Evolutionary conservation across 1,284 basidiomycete species (phyloP), one percentile per base, ranked within the genome.

Genomic region (Naganishia cerealis): DNA sequence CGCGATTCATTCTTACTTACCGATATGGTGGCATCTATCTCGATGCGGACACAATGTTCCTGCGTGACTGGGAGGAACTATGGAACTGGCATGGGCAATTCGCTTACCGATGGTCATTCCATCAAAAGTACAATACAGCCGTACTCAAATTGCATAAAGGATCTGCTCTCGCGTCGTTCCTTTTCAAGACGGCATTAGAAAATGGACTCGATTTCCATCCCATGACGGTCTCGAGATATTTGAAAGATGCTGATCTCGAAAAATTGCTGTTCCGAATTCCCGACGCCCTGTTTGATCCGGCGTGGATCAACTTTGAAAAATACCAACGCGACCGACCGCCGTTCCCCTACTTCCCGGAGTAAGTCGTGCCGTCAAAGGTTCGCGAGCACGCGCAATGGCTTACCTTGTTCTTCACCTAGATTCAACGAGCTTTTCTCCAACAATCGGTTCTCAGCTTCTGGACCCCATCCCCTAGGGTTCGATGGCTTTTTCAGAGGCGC

Each of bases 11-110:
- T 65, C 82, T 93, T 13, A 91, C 89, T 67, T 89, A 93, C 80
- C 87, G 90, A 53, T 93, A 87, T 73, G 91, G 91, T 48, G 91
- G 91, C 13, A 88, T 90, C 54, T 94, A 93, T 76, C 85, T 94
- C 59, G 91, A 94, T 74, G 90, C 90, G 18, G 91, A 93, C 77
- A 92, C 90, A 5, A 85, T 94, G 66, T 86, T 94, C 72, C 80
- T 94, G 15, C 86, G 91, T n/a, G 91, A 94, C 75, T 94, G 91
- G 91, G 90, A 92, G 76, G 91, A 93, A 72, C 80, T 94, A 15
- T 92, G 90, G 90, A 89, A 89, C 26, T 92, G 89, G 87, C 86
- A 87, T 72, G 90, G 90, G 29, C 90, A 90, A 46, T 94, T 92
- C 73, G 90, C 91, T 5, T 94, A 92, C 76, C 84, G 90, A 2